These are phyloP conservation scores for Rusavskia elegans DNA, from an alignment of 495 filamentous ascomycete genomes.

Conservation along the genomic window DNA sequence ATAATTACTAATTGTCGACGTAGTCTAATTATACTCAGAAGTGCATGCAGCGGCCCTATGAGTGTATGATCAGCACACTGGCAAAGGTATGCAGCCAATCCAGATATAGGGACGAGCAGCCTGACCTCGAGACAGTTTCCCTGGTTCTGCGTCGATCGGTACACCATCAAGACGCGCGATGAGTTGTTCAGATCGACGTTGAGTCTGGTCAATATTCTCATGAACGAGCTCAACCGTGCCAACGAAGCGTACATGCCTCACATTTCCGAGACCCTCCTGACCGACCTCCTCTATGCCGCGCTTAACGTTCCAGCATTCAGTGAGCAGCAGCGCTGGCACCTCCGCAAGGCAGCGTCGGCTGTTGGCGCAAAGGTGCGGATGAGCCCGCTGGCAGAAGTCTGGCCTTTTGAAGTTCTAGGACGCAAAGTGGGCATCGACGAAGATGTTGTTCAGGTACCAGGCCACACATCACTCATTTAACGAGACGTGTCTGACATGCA, in stretches of 20 bases:
- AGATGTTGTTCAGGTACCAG: conserved; percentile 11
- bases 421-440: conserved; percentile 17
- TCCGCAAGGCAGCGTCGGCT: conserved; percentile 12
- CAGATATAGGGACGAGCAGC: background rate
- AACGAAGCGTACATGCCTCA: conserved; percentile 8
- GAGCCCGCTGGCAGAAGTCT: conserved; percentile 16
- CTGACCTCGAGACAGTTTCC: conserved; percentile 33
- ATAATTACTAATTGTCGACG: background rate
- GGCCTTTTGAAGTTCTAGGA: conserved; percentile 24
- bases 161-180: conserved; percentile 49
- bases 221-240: conserved; percentile 19
- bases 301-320: conserved; percentile 50
- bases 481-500: too few species aligned
- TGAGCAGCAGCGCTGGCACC: conserved; percentile 29
- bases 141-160: conserved; percentile 45
- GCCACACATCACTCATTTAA: too few species aligned
- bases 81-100: conserved; percentile 35
- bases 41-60: conserved; percentile 56
- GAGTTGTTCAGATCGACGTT: conserved; percentile 35
- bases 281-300: conserved; percentile 39
- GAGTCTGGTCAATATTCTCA: conserved; percentile 31
- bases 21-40: conserved; percentile 49
- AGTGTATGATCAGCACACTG: conserved; percentile 59
- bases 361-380: conserved; percentile 3
- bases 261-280: conserved; percentile 37